Percentiles rank a stretch among this genome's conserved stretches.
phyloP scores from a whole-genome alignment of 306 rosid species.

The Cucumis melo region DNA sequence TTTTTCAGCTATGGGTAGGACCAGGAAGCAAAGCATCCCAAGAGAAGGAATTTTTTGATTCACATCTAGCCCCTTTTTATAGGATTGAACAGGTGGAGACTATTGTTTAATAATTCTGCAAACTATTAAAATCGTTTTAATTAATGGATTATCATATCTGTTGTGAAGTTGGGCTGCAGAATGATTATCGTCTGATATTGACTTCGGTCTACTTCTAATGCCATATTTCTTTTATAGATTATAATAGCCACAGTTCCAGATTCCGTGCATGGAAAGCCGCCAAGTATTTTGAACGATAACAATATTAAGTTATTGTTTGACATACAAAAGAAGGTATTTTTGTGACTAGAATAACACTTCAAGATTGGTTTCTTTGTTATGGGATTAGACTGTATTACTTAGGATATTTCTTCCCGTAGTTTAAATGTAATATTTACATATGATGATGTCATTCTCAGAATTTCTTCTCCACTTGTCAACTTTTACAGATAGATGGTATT shows the following conservation, averaged over 20 bases:
- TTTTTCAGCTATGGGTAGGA: conserved; percentile 94
- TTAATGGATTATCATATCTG: background rate
- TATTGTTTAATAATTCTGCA: background rate
- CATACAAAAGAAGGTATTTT: conserved; percentile 65
- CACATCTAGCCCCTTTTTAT: conserved; percentile 89
- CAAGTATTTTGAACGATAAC: conserved; percentile 70
- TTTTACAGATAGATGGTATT: conserved; percentile 65
- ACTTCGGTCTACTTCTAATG: background rate
- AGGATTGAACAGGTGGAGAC: conserved; percentile 88
- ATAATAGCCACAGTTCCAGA: conserved; percentile 71
- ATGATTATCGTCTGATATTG: background rate
- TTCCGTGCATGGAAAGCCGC: conserved; percentile 34
- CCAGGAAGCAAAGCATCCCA: conserved; percentile 94
- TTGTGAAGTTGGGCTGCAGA: background rate
- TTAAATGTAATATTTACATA: background rate
- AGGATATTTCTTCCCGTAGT: background rate
- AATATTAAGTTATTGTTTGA: conserved; percentile 80
- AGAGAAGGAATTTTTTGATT: conserved; percentile 83
- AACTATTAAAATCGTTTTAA: background rate
- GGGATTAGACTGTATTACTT: background rate
- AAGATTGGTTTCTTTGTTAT: background rate
- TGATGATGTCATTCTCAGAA: background rate
- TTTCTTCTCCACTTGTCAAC: conserved; percentile 6
- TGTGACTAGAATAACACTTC: conserved; percentile 7
- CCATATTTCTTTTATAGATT: conserved; percentile 32